Base-by-base conservation (phyloP, 257 asterid genomes). In the Verbascum thapsus region DNA sequence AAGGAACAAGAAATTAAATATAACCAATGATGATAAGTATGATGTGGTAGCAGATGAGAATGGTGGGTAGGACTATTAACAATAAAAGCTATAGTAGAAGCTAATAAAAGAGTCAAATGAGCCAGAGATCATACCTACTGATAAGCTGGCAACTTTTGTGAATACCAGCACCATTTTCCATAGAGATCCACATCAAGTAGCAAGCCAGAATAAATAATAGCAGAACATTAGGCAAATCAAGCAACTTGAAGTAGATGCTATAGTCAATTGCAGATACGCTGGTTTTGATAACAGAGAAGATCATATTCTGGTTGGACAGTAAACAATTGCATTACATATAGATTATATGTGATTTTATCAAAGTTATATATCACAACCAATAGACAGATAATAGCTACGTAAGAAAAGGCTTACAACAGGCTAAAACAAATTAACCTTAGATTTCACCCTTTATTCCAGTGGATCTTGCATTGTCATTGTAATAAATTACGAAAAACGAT, bases 71-170 rank as follows among this genome's bases (percentile, higher is more conserved):
- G 53, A 12, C 53, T 17, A 16, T 9, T 8, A 7, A 47, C 38
- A 64, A 44, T 16, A 15, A 61, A 61, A 64, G 4, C 2, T 12
- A 43, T 26, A 65, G 13, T 3, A 53, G 12, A 42, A 15, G 53
- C 37, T 40, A 13, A 19, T 64, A 17, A 52, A 53, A 26, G 22
- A 43, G 37, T 53, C 63, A 65, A 48, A 65, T 42, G 41, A 42
- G 35, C 37, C 47, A 53, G 34, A 8, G 44, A 7, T 43, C 41
- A 42, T 42, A 65, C 42, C 70, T 39, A 64, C 62, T 15, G 37
- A 3, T 1, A 32, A 47, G 34, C 34, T 49, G 42, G 67, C 54
- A 19, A 41, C 54, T 13, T 32, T 7, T 3, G 30, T 19, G 41
- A 26, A 22, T 13, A 22, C 54, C 15, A 6, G 10, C 5, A 5